phyloP scores from a whole-genome alignment of 2,329 filamentous ascomycete genomes.

The Claviceps digitariae region DNA sequence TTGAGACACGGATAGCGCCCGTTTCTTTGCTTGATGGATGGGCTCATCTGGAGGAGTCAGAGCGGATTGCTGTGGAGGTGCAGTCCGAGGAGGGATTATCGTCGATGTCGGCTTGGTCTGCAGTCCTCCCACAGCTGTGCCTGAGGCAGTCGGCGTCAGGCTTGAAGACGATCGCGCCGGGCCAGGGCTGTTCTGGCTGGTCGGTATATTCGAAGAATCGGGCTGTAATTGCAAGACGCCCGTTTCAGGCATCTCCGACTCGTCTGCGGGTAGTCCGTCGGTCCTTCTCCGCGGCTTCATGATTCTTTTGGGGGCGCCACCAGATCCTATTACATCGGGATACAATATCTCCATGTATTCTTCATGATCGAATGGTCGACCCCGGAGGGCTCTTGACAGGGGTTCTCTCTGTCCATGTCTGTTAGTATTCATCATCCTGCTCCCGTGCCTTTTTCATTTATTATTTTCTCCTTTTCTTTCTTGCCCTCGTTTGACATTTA shows the following conservation, averaged over 20 bases:
- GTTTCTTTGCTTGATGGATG: constrained; percentile 29
- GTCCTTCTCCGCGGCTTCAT: constrained; percentile 39
- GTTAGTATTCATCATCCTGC: neutral
- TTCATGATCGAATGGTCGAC: constrained; percentile 46
- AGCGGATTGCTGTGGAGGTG: constrained; percentile 28
- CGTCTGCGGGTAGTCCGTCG: constrained; percentile 31
- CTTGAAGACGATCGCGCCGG: constrained; percentile 14
- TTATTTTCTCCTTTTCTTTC: neutral
- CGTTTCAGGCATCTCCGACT: constrained; percentile 34
- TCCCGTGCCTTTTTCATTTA: neutral
- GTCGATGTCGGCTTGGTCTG: constrained; percentile 18
- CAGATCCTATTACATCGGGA: constrained; percentile 45
- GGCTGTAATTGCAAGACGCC: constrained; percentile 31
- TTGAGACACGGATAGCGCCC: constrained; percentile 16
- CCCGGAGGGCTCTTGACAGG: constrained; percentile 41
- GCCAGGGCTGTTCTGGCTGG: constrained; percentile 13
- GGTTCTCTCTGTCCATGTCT: constrained; percentile 35
- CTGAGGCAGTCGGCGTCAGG: constrained; percentile 16
- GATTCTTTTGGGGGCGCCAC: constrained; percentile 44
- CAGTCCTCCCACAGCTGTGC: constrained; percentile 10
- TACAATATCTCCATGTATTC: constrained; percentile 48
- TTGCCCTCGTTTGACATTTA: no score
- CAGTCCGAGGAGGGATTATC: constrained; percentile 24
- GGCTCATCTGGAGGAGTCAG: constrained; percentile 44
- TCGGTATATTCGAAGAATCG: constrained; percentile 16